phyloP scores from a whole-genome alignment of 345 rosid genomes.

The Syzygium aqueum region DNA sequence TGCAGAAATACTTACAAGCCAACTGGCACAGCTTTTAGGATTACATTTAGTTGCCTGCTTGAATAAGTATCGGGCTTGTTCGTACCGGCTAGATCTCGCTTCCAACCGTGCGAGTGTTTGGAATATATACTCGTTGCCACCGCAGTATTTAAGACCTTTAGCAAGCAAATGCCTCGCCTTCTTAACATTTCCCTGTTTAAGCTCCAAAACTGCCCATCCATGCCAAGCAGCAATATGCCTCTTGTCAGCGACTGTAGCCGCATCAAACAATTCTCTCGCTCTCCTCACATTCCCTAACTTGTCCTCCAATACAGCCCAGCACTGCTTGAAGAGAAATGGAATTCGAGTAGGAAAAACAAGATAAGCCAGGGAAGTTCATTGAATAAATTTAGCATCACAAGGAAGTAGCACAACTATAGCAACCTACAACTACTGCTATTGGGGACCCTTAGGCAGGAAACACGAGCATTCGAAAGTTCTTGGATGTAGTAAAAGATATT shows the following conservation, averaged over 20 bases:
- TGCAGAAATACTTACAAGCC: conserved; percentile 67
- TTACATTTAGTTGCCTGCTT: conserved; percentile 84
- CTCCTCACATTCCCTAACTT: conserved; percentile 71
- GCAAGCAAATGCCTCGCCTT: conserved; percentile 90
- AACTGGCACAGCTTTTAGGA: conserved; percentile 93
- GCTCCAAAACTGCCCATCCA: conserved; percentile 97
- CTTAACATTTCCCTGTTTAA: conserved; percentile 79
- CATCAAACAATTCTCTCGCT: conserved; percentile 93
- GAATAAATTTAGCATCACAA: background rate
- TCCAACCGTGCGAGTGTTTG: conserved; percentile 87
- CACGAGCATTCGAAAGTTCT: background rate
- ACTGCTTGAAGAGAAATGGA: conserved; percentile 37
- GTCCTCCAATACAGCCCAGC: conserved; percentile 94
- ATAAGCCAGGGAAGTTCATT: background rate
- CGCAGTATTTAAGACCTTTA: conserved; percentile 80
- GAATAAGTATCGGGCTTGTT: conserved; percentile 79
- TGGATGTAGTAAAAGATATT: background rate
- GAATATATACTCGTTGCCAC: conserved; percentile 84
- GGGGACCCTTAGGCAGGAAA: background rate
- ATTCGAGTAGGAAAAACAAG: background rate
- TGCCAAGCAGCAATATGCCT: conserved; percentile 94
- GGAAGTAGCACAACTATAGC: background rate
- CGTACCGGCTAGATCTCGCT: conserved; percentile 60
- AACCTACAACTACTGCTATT: background rate
- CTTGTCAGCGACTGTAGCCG: conserved; percentile 93